Conservation (phyloP, 257 asterid genomes). For the Misopates orontium region DNA sequence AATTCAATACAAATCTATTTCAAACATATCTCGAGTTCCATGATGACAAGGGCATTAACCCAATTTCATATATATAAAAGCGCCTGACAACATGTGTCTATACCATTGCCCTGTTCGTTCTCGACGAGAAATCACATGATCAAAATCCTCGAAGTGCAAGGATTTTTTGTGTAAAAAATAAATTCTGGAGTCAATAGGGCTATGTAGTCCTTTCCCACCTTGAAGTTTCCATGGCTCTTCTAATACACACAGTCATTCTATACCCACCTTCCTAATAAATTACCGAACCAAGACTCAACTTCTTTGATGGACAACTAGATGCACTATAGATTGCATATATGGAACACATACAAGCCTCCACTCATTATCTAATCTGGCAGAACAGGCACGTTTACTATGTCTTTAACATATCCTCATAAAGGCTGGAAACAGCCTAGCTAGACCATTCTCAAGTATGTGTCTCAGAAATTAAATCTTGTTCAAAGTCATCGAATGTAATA, state of each 20-base stretch:
- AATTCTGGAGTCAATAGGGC: too few species aligned
- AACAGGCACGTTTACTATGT: not conserved
- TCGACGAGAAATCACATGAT: too few species aligned
- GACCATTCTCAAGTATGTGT: not conserved
- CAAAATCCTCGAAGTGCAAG: too few species aligned
- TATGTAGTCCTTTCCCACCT: too few species aligned
- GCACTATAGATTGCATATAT: not conserved
- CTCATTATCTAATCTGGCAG: not conserved
- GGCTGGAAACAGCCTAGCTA: not conserved
- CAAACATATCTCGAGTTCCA: not conserved
- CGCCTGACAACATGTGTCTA: too few species aligned
- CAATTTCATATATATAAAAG: not conserved
- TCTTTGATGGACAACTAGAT: not conserved
- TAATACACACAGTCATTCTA: too few species aligned
- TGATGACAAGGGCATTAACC: not conserved
- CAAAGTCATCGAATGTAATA: too few species aligned
- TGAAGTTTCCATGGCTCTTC: too few species aligned
- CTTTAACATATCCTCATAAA: not conserved
- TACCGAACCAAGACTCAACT: too few species aligned
- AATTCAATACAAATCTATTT: not conserved
- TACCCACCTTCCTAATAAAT: too few species aligned
- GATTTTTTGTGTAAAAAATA: too few species aligned
- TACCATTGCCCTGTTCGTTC: too few species aligned
- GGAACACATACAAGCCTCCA: not conserved
- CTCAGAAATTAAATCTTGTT: not conserved